Evolutionary conservation across 176 grass and related monocot species (phyloP).

Genomic region (Microstegium vimineum): DNA sequence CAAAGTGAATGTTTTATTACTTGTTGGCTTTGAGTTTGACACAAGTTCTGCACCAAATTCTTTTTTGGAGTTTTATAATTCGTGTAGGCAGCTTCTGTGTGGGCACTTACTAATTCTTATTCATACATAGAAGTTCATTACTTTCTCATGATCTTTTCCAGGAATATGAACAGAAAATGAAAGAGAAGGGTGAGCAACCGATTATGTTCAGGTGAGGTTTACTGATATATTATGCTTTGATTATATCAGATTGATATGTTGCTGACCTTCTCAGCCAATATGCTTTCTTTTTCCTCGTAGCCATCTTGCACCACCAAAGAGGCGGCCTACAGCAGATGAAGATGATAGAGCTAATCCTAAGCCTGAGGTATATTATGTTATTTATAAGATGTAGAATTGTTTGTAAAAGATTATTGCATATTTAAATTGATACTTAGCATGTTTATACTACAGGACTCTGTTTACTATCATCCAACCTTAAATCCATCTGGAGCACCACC

Average conservation of each 20-base stretch:
- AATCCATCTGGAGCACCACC: conserved; percentile 91
- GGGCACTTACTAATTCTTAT: background rate
- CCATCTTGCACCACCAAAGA: conserved; percentile 80
- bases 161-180: conserved; percentile 99
- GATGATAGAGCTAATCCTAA: conserved; percentile 70
- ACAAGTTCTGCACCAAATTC: background rate
- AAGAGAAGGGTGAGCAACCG: conserved; percentile 90
- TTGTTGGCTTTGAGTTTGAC: background rate
- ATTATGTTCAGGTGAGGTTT: conserved; percentile 91
- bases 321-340: conserved; percentile 73
- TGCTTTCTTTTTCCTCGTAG: conserved; percentile 36
- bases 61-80: conserved; percentile 22
- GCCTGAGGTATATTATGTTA: conserved; percentile 66
- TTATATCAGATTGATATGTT: conserved; percentile 36
- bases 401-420: conserved; percentile 11
- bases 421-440: conserved; percentile 27
- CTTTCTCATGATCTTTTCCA: conserved; percentile 33
- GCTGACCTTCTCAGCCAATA: conserved; percentile 6
- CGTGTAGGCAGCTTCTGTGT: background rate
- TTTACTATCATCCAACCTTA: conserved; percentile 84
- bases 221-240: conserved; percentile 4
- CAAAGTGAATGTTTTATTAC: background rate
- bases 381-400: background rate
- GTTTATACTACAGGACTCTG: conserved; percentile 60
- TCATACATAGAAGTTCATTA: conserved; percentile 6